Evolutionary conservation across 2,329 filamentous ascomycete species (phyloP).

Genomic region (Elsinoe batatas): DNA sequence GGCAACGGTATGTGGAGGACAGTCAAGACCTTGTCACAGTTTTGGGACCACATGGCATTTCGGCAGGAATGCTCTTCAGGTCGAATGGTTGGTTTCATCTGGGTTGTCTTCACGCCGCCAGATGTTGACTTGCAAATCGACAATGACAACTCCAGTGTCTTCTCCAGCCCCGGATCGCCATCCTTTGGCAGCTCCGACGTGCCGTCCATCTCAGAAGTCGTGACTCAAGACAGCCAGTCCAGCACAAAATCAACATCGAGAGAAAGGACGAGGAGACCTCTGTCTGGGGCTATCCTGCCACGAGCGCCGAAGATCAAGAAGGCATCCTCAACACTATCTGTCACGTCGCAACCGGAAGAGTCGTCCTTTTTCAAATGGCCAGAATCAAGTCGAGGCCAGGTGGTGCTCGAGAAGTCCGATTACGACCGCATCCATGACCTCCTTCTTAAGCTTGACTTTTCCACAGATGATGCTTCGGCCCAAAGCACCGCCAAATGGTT

Average conservation of each 20-base stretch:
- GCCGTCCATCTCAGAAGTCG: background rate
- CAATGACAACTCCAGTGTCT: conserved; percentile 3
- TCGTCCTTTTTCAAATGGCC: conserved; percentile 61
- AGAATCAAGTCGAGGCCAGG: conserved; percentile 49
- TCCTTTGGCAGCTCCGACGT: background rate
- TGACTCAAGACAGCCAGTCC: conserved; percentile 12
- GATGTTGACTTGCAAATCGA: conserved; percentile 4
- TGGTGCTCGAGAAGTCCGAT: conserved; percentile 51
- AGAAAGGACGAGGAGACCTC: conserved; percentile 30
- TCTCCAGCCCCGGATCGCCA: conserved; percentile 6
- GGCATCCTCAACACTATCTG: conserved; percentile 28
- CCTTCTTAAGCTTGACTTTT: conserved; percentile 65
- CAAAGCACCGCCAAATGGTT: conserved; percentile 62
- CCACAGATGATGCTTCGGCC: conserved; percentile 51
- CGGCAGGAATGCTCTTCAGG: conserved; percentile 93
- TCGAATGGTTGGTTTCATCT: conserved; percentile 84
- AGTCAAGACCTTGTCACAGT: conserved; percentile 74
- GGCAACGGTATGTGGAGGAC: conserved; percentile 69
- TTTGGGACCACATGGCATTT: conserved; percentile 98
- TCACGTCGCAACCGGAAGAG: conserved; percentile 40
- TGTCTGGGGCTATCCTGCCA: conserved; percentile 52
- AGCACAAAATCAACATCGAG: conserved; percentile 30
- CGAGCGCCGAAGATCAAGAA: conserved; percentile 55
- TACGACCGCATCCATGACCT: conserved; percentile 62
- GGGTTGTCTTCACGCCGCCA: conserved; percentile 67